These are phyloP conservation scores for Raffaelea ambrosiae DNA, from an alignment of 2,329 filamentous ascomycete genomes.

Conservation along the genomic window DNA sequence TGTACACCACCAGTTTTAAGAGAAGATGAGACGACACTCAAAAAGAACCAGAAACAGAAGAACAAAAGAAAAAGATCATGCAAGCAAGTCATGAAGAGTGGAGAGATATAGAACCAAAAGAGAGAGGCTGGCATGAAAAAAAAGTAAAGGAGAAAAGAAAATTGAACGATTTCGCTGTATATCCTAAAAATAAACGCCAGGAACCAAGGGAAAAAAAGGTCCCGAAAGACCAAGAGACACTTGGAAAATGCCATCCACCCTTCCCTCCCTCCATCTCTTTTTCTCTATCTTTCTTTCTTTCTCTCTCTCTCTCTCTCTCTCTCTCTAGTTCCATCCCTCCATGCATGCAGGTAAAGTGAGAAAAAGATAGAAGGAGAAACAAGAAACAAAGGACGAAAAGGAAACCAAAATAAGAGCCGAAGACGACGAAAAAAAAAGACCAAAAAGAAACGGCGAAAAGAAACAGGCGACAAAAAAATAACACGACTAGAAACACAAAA, in stretches of 20 bases:
- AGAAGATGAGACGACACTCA: too few relatives aligned
- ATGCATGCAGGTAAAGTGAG: neutral
- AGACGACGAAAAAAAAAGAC: neutral
- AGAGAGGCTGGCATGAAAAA: too few relatives aligned
- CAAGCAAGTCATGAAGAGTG: too few relatives aligned
- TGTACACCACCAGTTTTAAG: too few relatives aligned
- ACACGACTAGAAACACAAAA: neutral
- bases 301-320: too few relatives aligned
- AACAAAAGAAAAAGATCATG: too few relatives aligned
- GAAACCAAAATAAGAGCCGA: neutral
- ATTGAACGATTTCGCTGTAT: neutral
- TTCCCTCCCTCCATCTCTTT: neutral
- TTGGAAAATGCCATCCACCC: neutral
- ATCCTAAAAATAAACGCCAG: neutral
- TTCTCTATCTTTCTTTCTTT: neutral
- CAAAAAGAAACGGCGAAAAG: neutral
- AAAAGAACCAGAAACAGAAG: too few relatives aligned
- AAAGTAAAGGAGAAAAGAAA: neutral
- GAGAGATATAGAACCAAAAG: too few relatives aligned
- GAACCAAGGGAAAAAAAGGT: neutral
- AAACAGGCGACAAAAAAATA: neutral
- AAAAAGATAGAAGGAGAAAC: neutral
- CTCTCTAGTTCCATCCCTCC: neutral
- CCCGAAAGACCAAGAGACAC: neutral
- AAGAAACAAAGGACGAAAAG: neutral